Evolutionary conservation across 305 asterid genomes (phyloP), one percentile per base, ranked within the genome.

Genomic region (Fraxinus sp.): DNA sequence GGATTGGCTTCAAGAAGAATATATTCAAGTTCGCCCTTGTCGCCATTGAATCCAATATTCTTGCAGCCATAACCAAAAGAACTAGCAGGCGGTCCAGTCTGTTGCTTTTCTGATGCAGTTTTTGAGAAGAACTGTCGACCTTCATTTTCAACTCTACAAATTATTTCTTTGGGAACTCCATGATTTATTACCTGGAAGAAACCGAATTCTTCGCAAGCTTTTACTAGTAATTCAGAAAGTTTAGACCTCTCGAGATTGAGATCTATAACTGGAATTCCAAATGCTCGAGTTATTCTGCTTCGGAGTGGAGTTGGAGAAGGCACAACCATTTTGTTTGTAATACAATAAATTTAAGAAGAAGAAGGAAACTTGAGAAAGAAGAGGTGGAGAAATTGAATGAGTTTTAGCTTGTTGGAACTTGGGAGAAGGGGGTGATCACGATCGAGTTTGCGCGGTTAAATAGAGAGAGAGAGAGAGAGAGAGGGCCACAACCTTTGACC

Each of bases 11-110:
- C 91, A 7, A 92, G 79, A 32, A 92, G 89, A 74, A 92, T 66
- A 70, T 92, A 92, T 73, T 92, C 94, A 30, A 92, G 92, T 74
- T 90, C 94, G 14, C 93, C 97, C 78, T 82, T 88, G 74, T 92
- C 97, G 0, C 97, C 97, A 81, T 91, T 85, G 78, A 81, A 78
- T 1, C 97, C 97, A 77, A 93, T 93, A 59, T 88, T 91, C 86
- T 91, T 93, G 79, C 90, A 87, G 2, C 94, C 97, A 66, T 93
- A 93, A 0, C 97, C 96, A 32, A 91, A 91, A 0, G 97, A 93
- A 64, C 68, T 49, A 0, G 57, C 57, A 13, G 93, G 84, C 0
- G 92, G 89, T 30, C 90, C 87, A 75, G 91, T 91, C 78, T 82
- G 85, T 14, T 84, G 83, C 87, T 92, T 92, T 52, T 90, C 85